These are phyloP conservation scores for Moricandia arvensis DNA, from an alignment of 345 rosid species.

Conservation along the genomic window DNA sequence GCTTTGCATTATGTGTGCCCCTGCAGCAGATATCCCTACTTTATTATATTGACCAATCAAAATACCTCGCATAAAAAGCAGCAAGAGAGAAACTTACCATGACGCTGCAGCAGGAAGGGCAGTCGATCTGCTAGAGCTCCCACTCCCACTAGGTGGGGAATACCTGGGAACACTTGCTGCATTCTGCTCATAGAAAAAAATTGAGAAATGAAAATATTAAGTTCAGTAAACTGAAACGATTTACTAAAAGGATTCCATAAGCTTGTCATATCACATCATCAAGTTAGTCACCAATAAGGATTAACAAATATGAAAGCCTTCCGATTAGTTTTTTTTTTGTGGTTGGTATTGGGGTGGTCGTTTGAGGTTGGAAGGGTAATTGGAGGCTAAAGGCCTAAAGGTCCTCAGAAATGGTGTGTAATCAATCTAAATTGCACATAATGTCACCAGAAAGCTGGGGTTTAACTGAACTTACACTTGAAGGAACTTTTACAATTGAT, in stretches of 20 bases:
- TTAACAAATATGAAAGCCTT: neutral
- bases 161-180: constrained; percentile 41
- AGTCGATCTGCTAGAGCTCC: constrained; percentile 45
- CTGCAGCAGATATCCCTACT: constrained; percentile 31
- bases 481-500: constrained; percentile 49
- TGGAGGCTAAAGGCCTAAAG: neutral
- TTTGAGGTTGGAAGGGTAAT: neutral
- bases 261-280: neutral
- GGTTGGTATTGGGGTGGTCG: neutral
- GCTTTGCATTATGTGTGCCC: constrained; percentile 61
- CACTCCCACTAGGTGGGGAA: constrained; percentile 57
- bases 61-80: neutral
- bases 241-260: neutral
- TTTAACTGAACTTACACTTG: constrained; percentile 50
- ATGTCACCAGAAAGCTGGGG: neutral
- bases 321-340: neutral
- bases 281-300: constrained; percentile 6
- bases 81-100: constrained; percentile 46
- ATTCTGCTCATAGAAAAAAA: constrained; percentile 40
- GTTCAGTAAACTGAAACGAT: neutral
- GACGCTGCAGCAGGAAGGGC: constrained; percentile 78
- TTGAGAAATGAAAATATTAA: neutral
- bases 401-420: neutral
- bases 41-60: constrained; percentile 13
- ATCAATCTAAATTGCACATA: neutral